Evolutionary conservation across 352 stramenopile species (phyloP), one percentile per base, ranked within the genome.

Genomic region (Globisporangium lucens): DNA sequence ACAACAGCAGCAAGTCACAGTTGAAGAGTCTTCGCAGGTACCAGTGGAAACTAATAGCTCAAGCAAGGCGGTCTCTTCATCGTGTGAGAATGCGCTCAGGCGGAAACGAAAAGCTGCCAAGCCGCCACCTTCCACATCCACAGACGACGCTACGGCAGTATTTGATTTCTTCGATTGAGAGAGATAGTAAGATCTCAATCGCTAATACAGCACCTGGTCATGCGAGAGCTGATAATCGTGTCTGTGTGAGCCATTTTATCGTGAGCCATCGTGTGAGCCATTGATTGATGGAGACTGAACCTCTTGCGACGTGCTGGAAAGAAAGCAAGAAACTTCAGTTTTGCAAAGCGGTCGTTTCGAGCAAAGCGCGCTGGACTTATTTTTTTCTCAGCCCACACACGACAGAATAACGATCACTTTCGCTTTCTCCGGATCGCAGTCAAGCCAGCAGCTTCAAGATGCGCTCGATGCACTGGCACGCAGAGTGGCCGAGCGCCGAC

Each of bases 401-500:
- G 51, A 15, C 10, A 57, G 3, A 36, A 30, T 24, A 57, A 57
- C 52, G 6, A 30, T 30, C 58, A 38, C 38, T 63, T 55, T 36
- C 24, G 58, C 33, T 35, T 61, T 41, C 24, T 9, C 51, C 51
- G 1, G 24, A 17, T 24, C n/a, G 30, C 24, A 63, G 24, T 12
- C 58, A 38, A 30, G 58, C 29, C 36, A 52, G 38, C 38, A 30
- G 36, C 36, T 43, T 24, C 24, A 24, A 33, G 51, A 57, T 57
- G 27, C 52, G 27, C 52, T 57, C 52, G 10, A 57, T 57, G 52
- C 52, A 57, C 20, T 57, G 61, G 52, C 13, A 62, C 24, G n/a
- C 53, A 5, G 41, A 68, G 33, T 69, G 65, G 65, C 65, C 65
- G 29, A 69, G 57, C 47, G 49, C 41, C 33, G 68, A 80, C 55